Conservation (phyloP, 2,329 filamentous ascomycete genomes). For the Pseudogymnoascus sp. region DNA sequence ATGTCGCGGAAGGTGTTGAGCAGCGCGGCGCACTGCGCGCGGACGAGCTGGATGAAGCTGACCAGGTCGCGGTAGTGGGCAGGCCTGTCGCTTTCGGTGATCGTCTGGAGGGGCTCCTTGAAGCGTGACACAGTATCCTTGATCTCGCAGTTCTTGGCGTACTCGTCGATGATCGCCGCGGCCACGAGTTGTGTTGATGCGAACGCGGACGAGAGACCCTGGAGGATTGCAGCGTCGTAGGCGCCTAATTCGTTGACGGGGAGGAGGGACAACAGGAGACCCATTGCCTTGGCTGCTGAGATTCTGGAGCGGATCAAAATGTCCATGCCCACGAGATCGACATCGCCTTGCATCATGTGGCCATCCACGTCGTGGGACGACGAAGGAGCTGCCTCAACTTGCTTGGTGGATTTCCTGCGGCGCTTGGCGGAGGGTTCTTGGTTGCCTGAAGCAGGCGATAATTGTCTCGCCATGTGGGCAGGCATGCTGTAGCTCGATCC, state of each 20-base stretch:
- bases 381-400: constrained; percentile 57
- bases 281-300: constrained; percentile 79
- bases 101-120: constrained; percentile 56
- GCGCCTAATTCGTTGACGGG: constrained; percentile 54
- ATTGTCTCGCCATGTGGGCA: constrained; percentile 34
- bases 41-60: constrained; percentile 79
- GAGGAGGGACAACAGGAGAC: constrained; percentile 70
- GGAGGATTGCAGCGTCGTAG: constrained; percentile 58
- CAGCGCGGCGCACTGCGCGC: constrained; percentile 84
- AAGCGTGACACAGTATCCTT: constrained; percentile 51
- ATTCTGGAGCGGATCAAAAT: constrained; percentile 82
- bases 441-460: constrained; percentile 39
- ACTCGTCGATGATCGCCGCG: constrained; percentile 81
- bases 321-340: constrained; percentile 87
- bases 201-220: constrained; percentile 61
- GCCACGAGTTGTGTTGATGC: constrained; percentile 82
- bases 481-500: constrained; percentile 67
- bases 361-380: constrained; percentile 93
- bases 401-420: constrained; percentile 77
- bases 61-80: constrained; percentile 81
- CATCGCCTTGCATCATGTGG: constrained; percentile 94
- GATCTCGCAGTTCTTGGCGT: constrained; percentile 53
- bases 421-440: constrained; percentile 63
- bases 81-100: constrained; percentile 77
- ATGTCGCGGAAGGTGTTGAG: constrained; percentile 88